Base-by-base conservation (phyloP, 345 rosid genomes). In the Noccaea bulbosa region DNA sequence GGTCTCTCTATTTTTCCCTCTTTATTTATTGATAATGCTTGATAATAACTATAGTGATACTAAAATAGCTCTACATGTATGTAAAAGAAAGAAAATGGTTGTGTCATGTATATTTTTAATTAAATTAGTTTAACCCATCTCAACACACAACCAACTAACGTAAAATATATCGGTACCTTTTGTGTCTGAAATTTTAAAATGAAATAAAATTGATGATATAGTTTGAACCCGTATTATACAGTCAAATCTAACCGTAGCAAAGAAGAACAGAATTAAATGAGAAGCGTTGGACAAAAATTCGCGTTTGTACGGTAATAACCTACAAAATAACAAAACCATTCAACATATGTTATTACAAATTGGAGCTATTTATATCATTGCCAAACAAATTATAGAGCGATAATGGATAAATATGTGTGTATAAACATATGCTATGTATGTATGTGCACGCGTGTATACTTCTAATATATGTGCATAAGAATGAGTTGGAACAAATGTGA, bases 401-500 rank as follows among this genome's bases (percentile, higher is more conserved):
- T 47, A 33, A 34, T 53, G 71, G 15, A 56, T 22, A 45, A 22
- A 45, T 62, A 14, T 24, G n/a, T 51, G 20, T 43, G 3, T 65
- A 10, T 9, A 39, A 2, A 27, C 30, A 27, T 27, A 4, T 27
- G 30, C 30, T 4, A 2, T 39, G 6, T 45, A 44, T 30, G 39
- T 41, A 14, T 50, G 44, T 71, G 51, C 40, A 39, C 49, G 17
- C n/a, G 20, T 40, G 5, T 17, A 16, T 52, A 52, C 3, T 11
- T 51, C 6, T 43, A 61, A 43, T 7, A 39, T 52, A 11, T 72
- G 20, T 66, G 62, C 62, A 67, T 67, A 68, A 68, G 65, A 62
- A 75, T 75, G 74, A 69, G 79, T 75, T 75, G 78, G 78, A 75
- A 68, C 50, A 74, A 67, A 51, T 75, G 74, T 69, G 78, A 68